Conservation (phyloP, 768 basidiomycete species). For the Tricholoma flavovirens region DNA sequence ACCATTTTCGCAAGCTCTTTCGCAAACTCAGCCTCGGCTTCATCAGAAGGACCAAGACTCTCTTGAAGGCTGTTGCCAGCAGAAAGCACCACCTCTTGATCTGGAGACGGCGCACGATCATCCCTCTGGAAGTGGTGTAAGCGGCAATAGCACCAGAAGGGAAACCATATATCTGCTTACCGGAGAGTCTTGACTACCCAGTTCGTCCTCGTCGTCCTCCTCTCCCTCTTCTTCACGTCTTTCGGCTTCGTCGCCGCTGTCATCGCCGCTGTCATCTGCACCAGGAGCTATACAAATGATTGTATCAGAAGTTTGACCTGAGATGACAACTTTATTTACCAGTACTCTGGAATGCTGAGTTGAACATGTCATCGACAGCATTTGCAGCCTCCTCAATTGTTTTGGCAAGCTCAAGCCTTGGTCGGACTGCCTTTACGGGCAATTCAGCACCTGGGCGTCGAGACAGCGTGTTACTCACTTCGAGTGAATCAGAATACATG, state of each 20-base stretch:
- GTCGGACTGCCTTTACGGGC: constrained; percentile 66
- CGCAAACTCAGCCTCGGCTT: constrained; percentile 89
- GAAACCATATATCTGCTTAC: constrained; percentile 30
- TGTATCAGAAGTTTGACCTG: not conserved
- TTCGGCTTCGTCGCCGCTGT: constrained; percentile 63
- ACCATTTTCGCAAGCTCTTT: constrained; percentile 95
- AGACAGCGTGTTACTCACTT: constrained; percentile 42
- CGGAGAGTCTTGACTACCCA: constrained; percentile 46
- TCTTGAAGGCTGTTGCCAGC: constrained; percentile 54
- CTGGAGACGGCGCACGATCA: constrained; percentile 77
- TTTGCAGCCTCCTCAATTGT: constrained; percentile 79
- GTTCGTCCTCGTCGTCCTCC: constrained; percentile 65
- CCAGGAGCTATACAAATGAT: constrained; percentile 18
- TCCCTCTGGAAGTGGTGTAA: constrained; percentile 35
- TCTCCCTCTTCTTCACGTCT: constrained; percentile 41
- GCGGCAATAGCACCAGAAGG: not conserved
- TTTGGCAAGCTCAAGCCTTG: constrained; percentile 66
- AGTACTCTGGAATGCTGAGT: constrained; percentile 52
- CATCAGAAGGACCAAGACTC: constrained; percentile 75
- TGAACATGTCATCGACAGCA: constrained; percentile 90
- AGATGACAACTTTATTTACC: constrained; percentile 33
- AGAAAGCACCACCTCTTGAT: constrained; percentile 69
- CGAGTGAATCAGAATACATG: constrained; percentile 91
- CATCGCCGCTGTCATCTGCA: constrained; percentile 53
- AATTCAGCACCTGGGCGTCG: not conserved